These are phyloP conservation scores for Trypanosoma rangeli DNA, from an alignment of 208 protist genomes.

Conservation along the genomic window DNA sequence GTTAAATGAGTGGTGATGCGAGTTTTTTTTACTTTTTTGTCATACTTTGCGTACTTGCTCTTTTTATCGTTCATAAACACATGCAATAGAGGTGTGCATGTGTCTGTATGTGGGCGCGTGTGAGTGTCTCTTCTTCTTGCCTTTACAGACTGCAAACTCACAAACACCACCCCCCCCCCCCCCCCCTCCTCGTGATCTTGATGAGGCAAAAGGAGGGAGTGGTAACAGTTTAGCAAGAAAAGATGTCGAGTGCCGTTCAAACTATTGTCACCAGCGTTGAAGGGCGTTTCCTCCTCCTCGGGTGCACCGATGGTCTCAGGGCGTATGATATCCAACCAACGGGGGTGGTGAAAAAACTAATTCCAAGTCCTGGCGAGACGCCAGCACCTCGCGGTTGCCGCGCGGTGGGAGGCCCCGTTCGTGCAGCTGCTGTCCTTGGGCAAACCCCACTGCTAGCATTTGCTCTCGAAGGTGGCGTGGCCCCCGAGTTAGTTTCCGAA, in stretches of 20 bases:
- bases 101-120: background rate
- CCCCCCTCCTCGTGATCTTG: background rate
- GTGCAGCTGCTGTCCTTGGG: slow-evolving; percentile 45
- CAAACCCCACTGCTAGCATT: slow-evolving; percentile 60
- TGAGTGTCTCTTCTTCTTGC: background rate
- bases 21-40: background rate
- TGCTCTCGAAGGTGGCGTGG: slow-evolving; percentile 30
- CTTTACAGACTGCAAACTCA: background rate
- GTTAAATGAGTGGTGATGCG: background rate
- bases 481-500: background rate
- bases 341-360: slow-evolving; percentile 9
- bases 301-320: slow-evolving; percentile 15
- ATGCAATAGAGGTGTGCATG: background rate
- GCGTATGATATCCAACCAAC: slow-evolving; percentile 13
- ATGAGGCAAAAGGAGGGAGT: background rate
- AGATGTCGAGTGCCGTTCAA: slow-evolving; percentile 14
- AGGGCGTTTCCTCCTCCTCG: slow-evolving; percentile 25
- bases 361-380: slow-evolving; percentile 10
- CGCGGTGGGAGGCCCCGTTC: slow-evolving; percentile 35
- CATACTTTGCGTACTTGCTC: background rate
- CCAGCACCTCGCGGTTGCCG: slow-evolving; percentile 1
- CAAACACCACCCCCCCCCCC: background rate
- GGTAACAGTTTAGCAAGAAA: background rate
- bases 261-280: slow-evolving; percentile 16
- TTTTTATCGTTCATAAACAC: background rate